phyloP scores from a whole-genome alignment of 192 early-diverging fungal genomes.

The Podila minutissima region DNA sequence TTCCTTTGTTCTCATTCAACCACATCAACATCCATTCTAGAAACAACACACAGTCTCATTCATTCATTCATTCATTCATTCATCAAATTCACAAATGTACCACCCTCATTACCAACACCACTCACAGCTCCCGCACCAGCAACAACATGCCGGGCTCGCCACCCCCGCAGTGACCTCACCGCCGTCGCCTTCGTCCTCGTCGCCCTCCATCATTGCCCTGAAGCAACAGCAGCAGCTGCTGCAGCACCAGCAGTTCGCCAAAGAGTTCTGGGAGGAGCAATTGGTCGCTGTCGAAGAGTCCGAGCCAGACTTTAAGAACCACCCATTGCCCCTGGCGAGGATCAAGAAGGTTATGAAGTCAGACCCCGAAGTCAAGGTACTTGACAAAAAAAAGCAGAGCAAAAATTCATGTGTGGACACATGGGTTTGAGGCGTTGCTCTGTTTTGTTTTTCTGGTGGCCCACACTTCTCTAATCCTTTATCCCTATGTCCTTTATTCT shows the following conservation, averaged over 20 bases:
- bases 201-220: not conserved
- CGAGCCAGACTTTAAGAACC: constrained; percentile 92
- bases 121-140: not conserved
- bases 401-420: not conserved
- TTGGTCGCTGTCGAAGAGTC: constrained; percentile 70
- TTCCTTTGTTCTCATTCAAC: no score
- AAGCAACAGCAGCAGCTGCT: not conserved
- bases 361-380: constrained; percentile 94
- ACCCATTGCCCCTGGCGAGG: constrained; percentile 91
- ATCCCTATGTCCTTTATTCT: not conserved
- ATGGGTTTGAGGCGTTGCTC: no score
- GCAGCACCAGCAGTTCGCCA: constrained; percentile 28
- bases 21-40: no score
- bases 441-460: no score
- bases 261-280: constrained; percentile 80
- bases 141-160: not conserved
- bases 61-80: not conserved
- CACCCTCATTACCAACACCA: not conserved
- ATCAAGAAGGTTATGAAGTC: constrained; percentile 99
- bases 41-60: not conserved
- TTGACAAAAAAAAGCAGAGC: not conserved
- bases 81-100: not conserved
- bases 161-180: not conserved
- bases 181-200: not conserved
- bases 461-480: not conserved